phyloP scores from a whole-genome alignment of 257 asterid genomes.

The Knoxia roxburghii region DNA sequence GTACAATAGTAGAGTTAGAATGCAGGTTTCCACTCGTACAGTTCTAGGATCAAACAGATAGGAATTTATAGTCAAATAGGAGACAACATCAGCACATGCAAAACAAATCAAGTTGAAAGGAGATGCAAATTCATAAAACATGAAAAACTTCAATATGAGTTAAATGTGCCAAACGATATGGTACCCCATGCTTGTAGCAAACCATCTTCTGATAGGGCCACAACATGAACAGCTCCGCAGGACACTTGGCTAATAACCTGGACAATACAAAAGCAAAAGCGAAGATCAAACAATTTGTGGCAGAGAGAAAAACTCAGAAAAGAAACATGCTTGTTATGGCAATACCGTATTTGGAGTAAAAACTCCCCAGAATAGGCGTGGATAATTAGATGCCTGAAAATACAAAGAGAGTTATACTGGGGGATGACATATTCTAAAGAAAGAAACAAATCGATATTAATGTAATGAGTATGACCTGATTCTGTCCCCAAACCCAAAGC shows the following conservation, averaged over 20 bases:
- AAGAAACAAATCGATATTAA: slow-evolving; percentile 8
- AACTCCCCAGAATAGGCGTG: slow-evolving; percentile 79
- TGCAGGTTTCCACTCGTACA: slow-evolving; percentile 22
- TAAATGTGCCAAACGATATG: slow-evolving; percentile 4
- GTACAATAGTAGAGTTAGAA: slow-evolving; percentile 18
- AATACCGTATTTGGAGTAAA: slow-evolving; percentile 68
- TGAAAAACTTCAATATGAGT: neutral
- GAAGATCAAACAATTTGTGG: neutral
- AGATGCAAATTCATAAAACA: slow-evolving; percentile 3
- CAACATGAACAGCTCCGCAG: slow-evolving; percentile 94
- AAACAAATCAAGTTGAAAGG: slow-evolving; percentile 1
- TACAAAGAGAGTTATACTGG: slow-evolving; percentile 8
- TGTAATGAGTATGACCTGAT: slow-evolving; percentile 51
- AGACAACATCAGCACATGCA: slow-evolving; percentile 10
- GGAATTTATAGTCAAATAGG: neutral
- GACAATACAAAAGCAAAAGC: slow-evolving; percentile 15
- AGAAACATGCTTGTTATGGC: neutral
- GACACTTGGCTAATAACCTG: slow-evolving; percentile 87
- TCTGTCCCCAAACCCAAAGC: slow-evolving; percentile 99
- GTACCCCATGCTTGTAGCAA: slow-evolving; percentile 93
- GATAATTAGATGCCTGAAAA: slow-evolving; percentile 68
- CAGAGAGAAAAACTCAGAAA: neutral
- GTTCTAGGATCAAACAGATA: slow-evolving; percentile 12
- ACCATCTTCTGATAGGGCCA: slow-evolving; percentile 92
- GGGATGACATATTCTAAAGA: slow-evolving; percentile 1